Evolutionary conservation across 768 basidiomycete species (phyloP).

Genomic region (Tulasnella sp.): DNA sequence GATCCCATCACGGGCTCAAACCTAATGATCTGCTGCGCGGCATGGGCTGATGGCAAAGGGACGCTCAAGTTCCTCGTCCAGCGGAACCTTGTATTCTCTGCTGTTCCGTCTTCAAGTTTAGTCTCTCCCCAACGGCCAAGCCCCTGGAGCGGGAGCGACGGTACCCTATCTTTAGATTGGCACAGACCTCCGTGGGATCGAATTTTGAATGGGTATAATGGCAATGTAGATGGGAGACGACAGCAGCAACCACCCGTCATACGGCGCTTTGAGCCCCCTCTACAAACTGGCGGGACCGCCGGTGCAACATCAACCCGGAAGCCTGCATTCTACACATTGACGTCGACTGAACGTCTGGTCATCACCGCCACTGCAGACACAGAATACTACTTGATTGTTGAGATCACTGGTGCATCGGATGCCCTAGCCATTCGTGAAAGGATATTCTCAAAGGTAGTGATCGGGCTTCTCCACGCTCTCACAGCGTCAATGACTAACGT

Average conservation of each 20-base stretch:
- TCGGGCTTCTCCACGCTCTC: conserved; percentile 4
- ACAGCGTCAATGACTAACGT: conserved; percentile 7
- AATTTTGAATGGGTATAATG: conserved; percentile 11
- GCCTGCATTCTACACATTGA: not conserved
- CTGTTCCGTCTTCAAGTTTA: conserved; percentile 2
- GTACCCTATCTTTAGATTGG: not conserved
- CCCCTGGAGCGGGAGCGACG: not conserved
- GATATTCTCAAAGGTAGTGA: conserved; percentile 66
- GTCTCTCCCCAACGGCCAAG: not conserved
- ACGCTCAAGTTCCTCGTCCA: conserved; percentile 78
- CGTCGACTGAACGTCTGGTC: conserved; percentile 6
- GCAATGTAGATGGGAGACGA: conserved; percentile 3
- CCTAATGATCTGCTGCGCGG: conserved; percentile 59
- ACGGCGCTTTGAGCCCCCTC: no score
- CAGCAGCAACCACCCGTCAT: no score
- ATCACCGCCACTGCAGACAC: conserved; percentile 16
- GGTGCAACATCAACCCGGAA: not conserved
- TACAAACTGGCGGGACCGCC: not conserved
- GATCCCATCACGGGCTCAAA: conserved; percentile 60
- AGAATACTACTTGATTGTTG: conserved; percentile 32
- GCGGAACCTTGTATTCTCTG: conserved; percentile 30
- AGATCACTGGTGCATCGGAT: conserved; percentile 53
- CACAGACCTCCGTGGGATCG: conserved; percentile 10
- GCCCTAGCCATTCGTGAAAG: conserved; percentile 66
- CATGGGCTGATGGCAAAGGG: conserved; percentile 65